Base-by-base conservation (phyloP, 371 early-diverging fungal genomes). In the Dipsacomyces acuminosporus region DNA sequence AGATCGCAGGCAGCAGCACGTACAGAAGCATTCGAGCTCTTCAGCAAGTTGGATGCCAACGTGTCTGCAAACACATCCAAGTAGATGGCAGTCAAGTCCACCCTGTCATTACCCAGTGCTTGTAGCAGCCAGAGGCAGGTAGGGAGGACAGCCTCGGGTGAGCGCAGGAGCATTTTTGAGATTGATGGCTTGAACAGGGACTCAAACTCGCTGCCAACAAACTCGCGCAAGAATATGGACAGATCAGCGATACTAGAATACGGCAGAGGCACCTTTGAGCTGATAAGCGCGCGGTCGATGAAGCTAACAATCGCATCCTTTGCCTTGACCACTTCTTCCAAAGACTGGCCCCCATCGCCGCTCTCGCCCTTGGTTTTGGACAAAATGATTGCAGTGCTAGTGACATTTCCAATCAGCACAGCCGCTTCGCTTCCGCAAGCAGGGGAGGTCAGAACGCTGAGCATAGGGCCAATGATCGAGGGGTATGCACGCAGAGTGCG, bases 151-250 rank as follows among this genome's bases (percentile, higher is more conserved):
- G 87, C 74, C 59, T 94, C 96, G 15, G 96, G 94, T 5, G 93
- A 86, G 42, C 94, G 82, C 50, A 95, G 79, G 62, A 92, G 78
- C 67, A 89, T 80, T 48, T 87, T 85, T 41, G 91, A 86, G 20
- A 73, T 58, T 23, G 76, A 54, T 36, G 64, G 43, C 13, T 45
- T 38, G 46, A 73, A 74, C 51, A 33, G 24, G 6, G 24, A 21
- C 9, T 48, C 59, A 34, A 73, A 71, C 9, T 57, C 59, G 5
- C 15, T 23, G 13, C 50, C 75, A 15, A 64, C 63, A 18, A 47
- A 50, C 8, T 24, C 25, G 23, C 54, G 59, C 26, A 73, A 14
- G 26, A 75, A 73, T n/a, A 55, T 67, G n/a, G 48, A 33, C 35
- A 73, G 45, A 40, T 58, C 60, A 5, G 26, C 44, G 6, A 75